Base-by-base conservation (phyloP, 2,329 filamentous ascomycete genomes). In the Paradendryphiella salina region DNA sequence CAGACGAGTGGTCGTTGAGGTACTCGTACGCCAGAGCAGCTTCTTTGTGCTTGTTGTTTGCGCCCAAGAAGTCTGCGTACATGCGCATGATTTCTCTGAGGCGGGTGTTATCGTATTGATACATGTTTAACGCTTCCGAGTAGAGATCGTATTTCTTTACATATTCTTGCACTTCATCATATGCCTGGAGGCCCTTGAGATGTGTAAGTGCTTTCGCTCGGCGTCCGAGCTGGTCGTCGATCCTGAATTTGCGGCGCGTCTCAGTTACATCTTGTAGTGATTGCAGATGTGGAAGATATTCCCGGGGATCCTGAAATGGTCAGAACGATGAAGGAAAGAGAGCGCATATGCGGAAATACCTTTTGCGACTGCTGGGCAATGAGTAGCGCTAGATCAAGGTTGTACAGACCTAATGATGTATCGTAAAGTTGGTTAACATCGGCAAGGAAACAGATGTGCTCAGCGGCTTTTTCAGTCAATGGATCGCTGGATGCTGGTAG, bases 371-470 rank as follows among this genome's bases (percentile, higher is more conserved):
- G 92, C 67, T 99, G 94, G 0, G 94, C 94, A 10, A 99, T 89
- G 5, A 96, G 79, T 9, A 99, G 80, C 3, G 93, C 87, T 6
- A 99, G 83, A 9, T 96, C 90, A 2, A 99, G 82, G 65, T 97
- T 86, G 70, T 99, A 99, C 2, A 97, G 79, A 1, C 92, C 92
- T 1, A 99, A 79, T 0, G 94, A 89, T 53, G 92, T 86, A 55
- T 96, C 90, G 65, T 96, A 99, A 0, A 99, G 82, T 32, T 86
- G 85, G 71, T 96, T 95, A 37, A 95, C 88, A 72, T 99, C 94
- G 0, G 92, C 90, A 34, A 99, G 81, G 79, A 99, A 99, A 79
- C 91, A 97, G 53, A 99, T 96, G 67, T 99, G 94, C 69, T 96
- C 91, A 17, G 96, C 87, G 0, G 93, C 93, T 71, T 87, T 87